Percentiles rank a stretch among this genome's conserved stretches.
Conservation (phyloP, 2,329 filamentous ascomycete genomes). For the Verruconis gallopava region DNA sequence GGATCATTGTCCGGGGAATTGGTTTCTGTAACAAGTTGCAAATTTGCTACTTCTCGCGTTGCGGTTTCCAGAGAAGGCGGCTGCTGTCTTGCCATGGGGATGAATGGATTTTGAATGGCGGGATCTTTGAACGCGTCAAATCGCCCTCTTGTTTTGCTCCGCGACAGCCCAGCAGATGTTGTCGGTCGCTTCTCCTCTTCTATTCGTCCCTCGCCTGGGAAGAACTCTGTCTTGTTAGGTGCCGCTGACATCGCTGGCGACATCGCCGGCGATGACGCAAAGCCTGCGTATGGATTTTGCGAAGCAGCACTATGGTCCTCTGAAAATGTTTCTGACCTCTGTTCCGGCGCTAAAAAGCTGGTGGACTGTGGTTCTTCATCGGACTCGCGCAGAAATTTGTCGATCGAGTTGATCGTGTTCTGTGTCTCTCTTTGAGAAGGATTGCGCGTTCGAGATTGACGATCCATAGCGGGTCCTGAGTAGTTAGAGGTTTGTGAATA, state of each 20-base stretch:
- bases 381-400: constrained; percentile 24
- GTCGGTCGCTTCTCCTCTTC: constrained; percentile 2
- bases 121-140: constrained; percentile 1
- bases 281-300: neutral
- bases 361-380: constrained; percentile 20
- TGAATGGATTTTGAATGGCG: neutral
- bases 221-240: neutral
- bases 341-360: constrained; percentile 9
- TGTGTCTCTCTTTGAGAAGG: constrained; percentile 12
- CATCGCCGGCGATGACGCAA: constrained; percentile 4
- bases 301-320: constrained; percentile 3
- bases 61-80: neutral
- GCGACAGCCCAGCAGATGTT: constrained; percentile 1
- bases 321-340: constrained; percentile 2
- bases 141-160: neutral
- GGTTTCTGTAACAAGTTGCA: neutral
- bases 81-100: neutral
- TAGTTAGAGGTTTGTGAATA: neutral
- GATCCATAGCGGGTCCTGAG: neutral
- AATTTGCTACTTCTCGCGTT: neutral
- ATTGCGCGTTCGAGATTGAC: constrained; percentile 13
- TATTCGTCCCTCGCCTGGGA: neutral
- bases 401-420: constrained; percentile 17
- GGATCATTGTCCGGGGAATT: neutral
- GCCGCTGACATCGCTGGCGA: neutral